Base-by-base conservation (phyloP, 2,329 filamentous ascomycete species). In the Huntiella decipiens region DNA sequence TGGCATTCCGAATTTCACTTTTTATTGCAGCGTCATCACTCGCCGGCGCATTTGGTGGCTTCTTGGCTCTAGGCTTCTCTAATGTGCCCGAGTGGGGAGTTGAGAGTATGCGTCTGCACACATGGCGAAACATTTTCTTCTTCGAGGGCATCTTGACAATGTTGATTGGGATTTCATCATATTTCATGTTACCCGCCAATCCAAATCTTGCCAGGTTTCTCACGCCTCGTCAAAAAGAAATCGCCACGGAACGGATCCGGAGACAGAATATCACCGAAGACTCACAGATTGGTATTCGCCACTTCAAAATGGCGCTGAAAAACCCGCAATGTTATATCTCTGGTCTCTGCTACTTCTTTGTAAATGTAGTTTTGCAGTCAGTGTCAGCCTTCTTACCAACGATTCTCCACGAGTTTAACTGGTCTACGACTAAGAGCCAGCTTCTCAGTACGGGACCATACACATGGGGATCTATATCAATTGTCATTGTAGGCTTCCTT, bases 91-190 rank as follows among this genome's bases (percentile, higher is more conserved):
- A 59, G 32, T 76, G 70, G 68, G 71, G 72, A 1, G 54, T 60
- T 5, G 58, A 56, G 0, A 50, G 57, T 2, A 61, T 61, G 49
- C 60, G 54, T 22, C 62, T 75, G 44, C 60, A 67, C 51, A 67
- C 63, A 0, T 73, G 70, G 70, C 63, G 68, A 50, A 71, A 71
- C 56, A 77, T 77, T 52, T 77, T 77, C 61, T 74, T 77, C 58
- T 75, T 77, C 49, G 73, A 77, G 54, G 73, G 73, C 0, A 55
- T 74, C 37, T 53, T 74, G 50, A 77, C 72, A 7, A 56, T 67
- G 16, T 48, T 70, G 37, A 53, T 69, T 10, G 71, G 68, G 0
- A 35, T 65, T 1, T 48, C 60, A 1, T 67, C 71, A 1, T 70
- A 70, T 1, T 60, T 70, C 44, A 58, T 71, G 50, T 66, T 76